Conservation (phyloP, 495 filamentous ascomycete genomes). For the Trichocladium antarcticum region DNA sequence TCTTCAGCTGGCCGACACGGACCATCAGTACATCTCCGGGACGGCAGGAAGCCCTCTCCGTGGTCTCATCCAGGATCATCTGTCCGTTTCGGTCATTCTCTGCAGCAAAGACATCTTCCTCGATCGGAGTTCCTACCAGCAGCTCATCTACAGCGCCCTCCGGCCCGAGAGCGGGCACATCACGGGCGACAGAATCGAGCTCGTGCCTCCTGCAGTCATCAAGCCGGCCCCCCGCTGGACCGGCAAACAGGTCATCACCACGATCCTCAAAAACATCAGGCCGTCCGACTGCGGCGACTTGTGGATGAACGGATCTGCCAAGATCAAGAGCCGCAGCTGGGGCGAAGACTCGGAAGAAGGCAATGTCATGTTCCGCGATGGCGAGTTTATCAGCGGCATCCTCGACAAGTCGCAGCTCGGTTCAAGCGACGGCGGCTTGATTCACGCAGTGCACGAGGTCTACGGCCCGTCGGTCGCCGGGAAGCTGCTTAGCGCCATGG, state of each 20-base stretch:
- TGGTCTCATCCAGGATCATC: slow-evolving; percentile 97
- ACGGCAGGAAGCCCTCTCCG: slow-evolving; percentile 90
- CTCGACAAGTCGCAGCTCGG: slow-evolving; percentile 95
- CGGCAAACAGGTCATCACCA: slow-evolving; percentile 95
- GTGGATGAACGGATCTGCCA: slow-evolving; percentile 65
- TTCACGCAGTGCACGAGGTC: slow-evolving; percentile 85
- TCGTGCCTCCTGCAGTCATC: slow-evolving; percentile 66
- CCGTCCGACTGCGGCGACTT: slow-evolving; percentile 65
- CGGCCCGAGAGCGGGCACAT: slow-evolving; percentile 84
- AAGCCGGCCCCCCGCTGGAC: slow-evolving; percentile 83
- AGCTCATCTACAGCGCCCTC: slow-evolving; percentile 79
- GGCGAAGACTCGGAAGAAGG: slow-evolving; percentile 51
- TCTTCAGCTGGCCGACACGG: slow-evolving; percentile 82
- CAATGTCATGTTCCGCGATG: slow-evolving; percentile 72
- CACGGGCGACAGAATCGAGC: slow-evolving; percentile 54
- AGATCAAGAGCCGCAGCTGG: slow-evolving; percentile 67
- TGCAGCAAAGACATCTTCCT: slow-evolving; percentile 93
- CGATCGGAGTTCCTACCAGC: slow-evolving; percentile 75
- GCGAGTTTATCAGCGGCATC: slow-evolving; percentile 80
- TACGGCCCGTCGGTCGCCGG: slow-evolving; percentile 83
- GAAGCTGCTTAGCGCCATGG: slow-evolving; percentile 75
- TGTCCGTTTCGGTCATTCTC: slow-evolving; percentile 84
- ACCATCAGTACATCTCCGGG: slow-evolving; percentile 90
- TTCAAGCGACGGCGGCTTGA: slow-evolving; percentile 71
- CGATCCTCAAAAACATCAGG: slow-evolving; percentile 82